These are phyloP conservation scores for Fusarium sp. DNA, from an alignment of 2,329 filamentous ascomycete species.

Conservation along the genomic window DNA sequence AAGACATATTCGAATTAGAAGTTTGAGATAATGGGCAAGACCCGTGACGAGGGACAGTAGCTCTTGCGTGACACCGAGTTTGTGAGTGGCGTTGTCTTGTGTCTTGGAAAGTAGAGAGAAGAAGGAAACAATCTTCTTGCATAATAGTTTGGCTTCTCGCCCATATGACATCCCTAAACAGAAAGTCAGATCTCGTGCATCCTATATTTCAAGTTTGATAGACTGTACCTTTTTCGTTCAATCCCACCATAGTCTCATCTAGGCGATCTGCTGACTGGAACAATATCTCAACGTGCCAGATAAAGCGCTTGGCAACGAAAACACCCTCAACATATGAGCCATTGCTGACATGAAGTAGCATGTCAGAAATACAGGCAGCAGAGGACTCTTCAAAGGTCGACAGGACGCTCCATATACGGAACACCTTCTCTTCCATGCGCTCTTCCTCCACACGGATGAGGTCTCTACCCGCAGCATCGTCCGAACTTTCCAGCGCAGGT, in stretches of 20 bases:
- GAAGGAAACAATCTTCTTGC: conserved; percentile 99
- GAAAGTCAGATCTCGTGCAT: conserved; percentile 19
- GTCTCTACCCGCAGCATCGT: conserved; percentile 72
- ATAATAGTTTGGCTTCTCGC: conserved; percentile 97
- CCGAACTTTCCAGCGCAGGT: conserved; percentile 51
- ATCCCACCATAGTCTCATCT: conserved; percentile 73
- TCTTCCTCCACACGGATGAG: conserved; percentile 87
- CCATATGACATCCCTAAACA: conserved; percentile 82
- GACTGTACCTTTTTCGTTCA: conserved; percentile 77
- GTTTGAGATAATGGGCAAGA: conserved; percentile 95
- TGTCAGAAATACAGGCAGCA: conserved; percentile 97
- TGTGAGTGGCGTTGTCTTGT: conserved; percentile 87
- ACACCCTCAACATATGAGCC: conserved; percentile 96
- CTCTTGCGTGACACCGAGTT: conserved; percentile 96
- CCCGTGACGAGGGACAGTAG: conserved; percentile 97
- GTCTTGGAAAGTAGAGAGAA: conserved; percentile 95
- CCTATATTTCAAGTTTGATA: background rate
- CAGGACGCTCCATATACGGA: conserved; percentile 96
- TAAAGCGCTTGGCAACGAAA: conserved; percentile 93
- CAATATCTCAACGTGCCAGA: conserved; percentile 92
- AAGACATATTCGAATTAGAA: conserved; percentile 95
- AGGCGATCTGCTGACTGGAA: conserved; percentile 89
- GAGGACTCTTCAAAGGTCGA: conserved; percentile 98
- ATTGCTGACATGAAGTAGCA: conserved; percentile 98
- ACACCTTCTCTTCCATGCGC: conserved; percentile 96